Percentiles rank a stretch among this genome's conserved stretches.
These are phyloP conservation scores for Truncatella angustata DNA, from an alignment of 2,329 filamentous ascomycete genomes.

Conservation along the genomic window DNA sequence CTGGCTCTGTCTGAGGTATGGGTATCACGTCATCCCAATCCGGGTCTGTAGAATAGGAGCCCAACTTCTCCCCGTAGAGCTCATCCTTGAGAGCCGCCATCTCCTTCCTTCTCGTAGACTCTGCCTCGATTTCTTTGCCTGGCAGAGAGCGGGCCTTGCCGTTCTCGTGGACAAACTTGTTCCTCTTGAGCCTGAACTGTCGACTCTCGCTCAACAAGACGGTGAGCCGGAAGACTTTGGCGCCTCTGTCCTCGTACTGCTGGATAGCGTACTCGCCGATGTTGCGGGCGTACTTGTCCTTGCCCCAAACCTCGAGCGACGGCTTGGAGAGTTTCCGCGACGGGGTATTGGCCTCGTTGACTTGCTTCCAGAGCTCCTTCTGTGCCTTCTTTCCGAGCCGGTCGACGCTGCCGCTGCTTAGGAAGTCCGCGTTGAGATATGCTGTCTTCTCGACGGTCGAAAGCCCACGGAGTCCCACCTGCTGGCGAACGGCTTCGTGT, in stretches of 20 bases:
- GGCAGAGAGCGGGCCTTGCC: slow-evolving; percentile 19
- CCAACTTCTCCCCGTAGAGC: slow-evolving; percentile 50
- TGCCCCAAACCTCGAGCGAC: slow-evolving; percentile 42
- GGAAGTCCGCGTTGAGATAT: slow-evolving; percentile 46
- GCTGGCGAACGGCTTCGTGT: slow-evolving; percentile 41
- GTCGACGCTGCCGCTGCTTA: slow-evolving; percentile 38
- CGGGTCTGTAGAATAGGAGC: slow-evolving; percentile 63
- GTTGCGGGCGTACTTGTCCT: slow-evolving; percentile 48
- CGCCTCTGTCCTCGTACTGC: slow-evolving; percentile 38
- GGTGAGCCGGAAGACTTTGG: slow-evolving; percentile 40
- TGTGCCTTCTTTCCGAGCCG: slow-evolving; percentile 44
- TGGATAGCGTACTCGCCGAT: slow-evolving; percentile 46
- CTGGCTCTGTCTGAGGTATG: slow-evolving; percentile 80
- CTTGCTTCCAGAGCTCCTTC: slow-evolving; percentile 57
- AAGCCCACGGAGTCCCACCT: slow-evolving; percentile 43
- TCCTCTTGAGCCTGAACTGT: slow-evolving; percentile 40
- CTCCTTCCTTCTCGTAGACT: slow-evolving; percentile 45
- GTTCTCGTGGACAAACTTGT: slow-evolving; percentile 23
- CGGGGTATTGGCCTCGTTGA: slow-evolving; percentile 51
- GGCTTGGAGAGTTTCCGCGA: slow-evolving; percentile 35
- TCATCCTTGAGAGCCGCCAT: slow-evolving; percentile 52
- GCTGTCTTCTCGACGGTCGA: slow-evolving; percentile 47
- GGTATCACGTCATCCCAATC: slow-evolving; percentile 83
- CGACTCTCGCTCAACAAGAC: slow-evolving; percentile 34
- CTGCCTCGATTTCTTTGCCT: slow-evolving; percentile 41